These are phyloP conservation scores for Cutaneotrichosporon mucoides DNA, from an alignment of 1,284 basidiomycete genomes.

Conservation along the genomic window DNA sequence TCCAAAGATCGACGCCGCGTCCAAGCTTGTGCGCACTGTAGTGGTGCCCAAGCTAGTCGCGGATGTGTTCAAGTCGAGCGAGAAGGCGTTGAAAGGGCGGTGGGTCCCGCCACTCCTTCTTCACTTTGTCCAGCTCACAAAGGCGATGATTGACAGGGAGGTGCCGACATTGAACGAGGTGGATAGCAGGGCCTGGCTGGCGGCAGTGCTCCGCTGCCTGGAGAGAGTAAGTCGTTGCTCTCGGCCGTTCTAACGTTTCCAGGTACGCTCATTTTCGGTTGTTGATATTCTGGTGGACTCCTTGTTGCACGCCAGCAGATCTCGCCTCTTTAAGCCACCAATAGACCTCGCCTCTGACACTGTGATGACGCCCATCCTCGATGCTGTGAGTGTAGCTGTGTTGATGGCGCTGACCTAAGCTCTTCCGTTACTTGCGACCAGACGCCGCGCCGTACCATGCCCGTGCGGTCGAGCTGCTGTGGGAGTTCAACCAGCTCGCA, in stretches of 20 bases:
- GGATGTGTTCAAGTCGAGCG: constrained; percentile 20
- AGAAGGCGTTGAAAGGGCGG: background rate
- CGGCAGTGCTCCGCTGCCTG: constrained; percentile 29
- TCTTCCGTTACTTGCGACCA: constrained; percentile 70
- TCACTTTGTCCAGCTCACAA: constrained; percentile 16
- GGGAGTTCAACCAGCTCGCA: constrained; percentile 54
- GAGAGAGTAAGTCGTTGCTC: constrained; percentile 42
- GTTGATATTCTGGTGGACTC: constrained; percentile 60
- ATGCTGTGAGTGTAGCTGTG: constrained; percentile 23
- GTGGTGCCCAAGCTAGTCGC: constrained; percentile 23
- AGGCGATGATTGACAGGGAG: constrained; percentile 28
- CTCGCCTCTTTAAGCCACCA: constrained; percentile 21
- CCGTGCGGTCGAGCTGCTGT: constrained; percentile 78
- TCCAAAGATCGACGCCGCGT: constrained; percentile 2
- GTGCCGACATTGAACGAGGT: constrained; percentile 20
- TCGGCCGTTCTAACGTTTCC: too few relatives aligned
- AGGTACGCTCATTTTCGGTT: constrained; percentile 60
- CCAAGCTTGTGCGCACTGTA: constrained; percentile 9
- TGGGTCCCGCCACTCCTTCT: constrained; percentile 13
- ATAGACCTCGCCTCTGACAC: constrained; percentile 24
- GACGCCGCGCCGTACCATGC: constrained; percentile 70
- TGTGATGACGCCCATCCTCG: constrained; percentile 30
- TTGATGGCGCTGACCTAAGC: constrained; percentile 48
- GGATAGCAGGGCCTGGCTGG: constrained; percentile 39
- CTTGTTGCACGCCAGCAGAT: constrained; percentile 54